phyloP scores from a whole-genome alignment of 495 filamentous ascomycete genomes.

The Neurospora africana region DNA sequence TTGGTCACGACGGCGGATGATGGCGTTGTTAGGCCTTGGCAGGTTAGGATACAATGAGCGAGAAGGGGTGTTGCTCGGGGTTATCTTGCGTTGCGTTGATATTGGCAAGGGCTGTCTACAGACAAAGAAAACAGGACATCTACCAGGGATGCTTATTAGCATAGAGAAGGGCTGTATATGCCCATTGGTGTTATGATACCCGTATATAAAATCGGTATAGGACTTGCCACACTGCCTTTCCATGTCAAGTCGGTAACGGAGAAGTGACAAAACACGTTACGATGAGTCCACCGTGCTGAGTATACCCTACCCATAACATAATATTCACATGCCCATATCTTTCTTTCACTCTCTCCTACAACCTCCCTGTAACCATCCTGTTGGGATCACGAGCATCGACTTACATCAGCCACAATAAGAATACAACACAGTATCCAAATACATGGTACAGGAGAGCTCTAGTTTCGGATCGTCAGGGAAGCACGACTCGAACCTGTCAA shows the following conservation, averaged over 20 bases:
- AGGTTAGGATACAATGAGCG: conserved; percentile 17
- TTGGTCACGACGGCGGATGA: conserved; percentile 74
- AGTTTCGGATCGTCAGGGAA: neutral
- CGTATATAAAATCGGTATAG: neutral
- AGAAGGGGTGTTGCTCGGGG: neutral
- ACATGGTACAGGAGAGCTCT: neutral
- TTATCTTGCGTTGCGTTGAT: neutral
- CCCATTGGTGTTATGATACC: neutral
- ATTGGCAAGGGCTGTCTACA: neutral
- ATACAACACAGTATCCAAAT: neutral
- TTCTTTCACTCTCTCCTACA: neutral
- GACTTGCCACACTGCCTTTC: neutral
- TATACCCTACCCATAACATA: neutral
- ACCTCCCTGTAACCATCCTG: neutral
- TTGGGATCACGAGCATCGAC: neutral
- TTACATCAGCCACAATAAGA: neutral
- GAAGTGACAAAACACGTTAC: neutral
- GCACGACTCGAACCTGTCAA: neutral
- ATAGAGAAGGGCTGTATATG: neutral
- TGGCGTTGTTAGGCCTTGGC: conserved; percentile 65
- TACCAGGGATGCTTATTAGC: neutral
- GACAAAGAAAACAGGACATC: neutral
- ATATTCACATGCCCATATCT: neutral
- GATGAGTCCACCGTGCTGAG: neutral
- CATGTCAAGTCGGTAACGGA: neutral